phyloP scores from a whole-genome alignment of 306 rosid genomes.

The Vachellia pachyceras region DNA sequence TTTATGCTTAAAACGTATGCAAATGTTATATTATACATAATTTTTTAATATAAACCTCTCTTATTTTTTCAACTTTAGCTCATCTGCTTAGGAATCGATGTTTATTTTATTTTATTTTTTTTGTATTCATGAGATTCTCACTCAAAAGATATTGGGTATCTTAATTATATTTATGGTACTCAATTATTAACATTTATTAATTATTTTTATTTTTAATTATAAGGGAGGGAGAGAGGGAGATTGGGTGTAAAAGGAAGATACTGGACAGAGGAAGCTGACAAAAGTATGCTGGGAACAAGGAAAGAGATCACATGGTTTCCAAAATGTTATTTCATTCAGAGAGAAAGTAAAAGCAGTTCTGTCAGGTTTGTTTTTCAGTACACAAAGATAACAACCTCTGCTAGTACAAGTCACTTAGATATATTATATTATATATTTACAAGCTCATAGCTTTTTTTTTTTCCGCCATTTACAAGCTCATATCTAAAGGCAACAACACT shows the following conservation, averaged over 20 bases:
- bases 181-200: too few relatives aligned
- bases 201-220: too few relatives aligned
- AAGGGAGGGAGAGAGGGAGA: background rate
- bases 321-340: slow-evolving; percentile 36
- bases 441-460: slow-evolving; percentile 57
- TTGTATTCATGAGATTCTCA: background rate
- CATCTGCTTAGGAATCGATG: background rate
- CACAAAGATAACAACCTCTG: slow-evolving; percentile 88
- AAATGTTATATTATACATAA: too few relatives aligned
- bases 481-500: too few relatives aligned
- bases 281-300: slow-evolving; percentile 38
- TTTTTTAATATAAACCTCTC: too few relatives aligned
- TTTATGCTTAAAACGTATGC: too few relatives aligned
- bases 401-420: slow-evolving; percentile 51
- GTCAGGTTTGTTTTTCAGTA: slow-evolving; percentile 64
- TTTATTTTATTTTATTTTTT: too few relatives aligned
- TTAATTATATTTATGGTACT: too few relatives aligned
- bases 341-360: slow-evolving; percentile 17
- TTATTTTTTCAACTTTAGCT: too few relatives aligned
- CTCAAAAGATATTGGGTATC: background rate
- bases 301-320: slow-evolving; percentile 49
- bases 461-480: too few relatives aligned
- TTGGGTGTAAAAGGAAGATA: background rate
- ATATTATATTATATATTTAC: background rate
- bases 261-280: slow-evolving; percentile 7